Base-by-base conservation (phyloP, 176 grass and related monocot species). In the Oryza meyeriana region DNA sequence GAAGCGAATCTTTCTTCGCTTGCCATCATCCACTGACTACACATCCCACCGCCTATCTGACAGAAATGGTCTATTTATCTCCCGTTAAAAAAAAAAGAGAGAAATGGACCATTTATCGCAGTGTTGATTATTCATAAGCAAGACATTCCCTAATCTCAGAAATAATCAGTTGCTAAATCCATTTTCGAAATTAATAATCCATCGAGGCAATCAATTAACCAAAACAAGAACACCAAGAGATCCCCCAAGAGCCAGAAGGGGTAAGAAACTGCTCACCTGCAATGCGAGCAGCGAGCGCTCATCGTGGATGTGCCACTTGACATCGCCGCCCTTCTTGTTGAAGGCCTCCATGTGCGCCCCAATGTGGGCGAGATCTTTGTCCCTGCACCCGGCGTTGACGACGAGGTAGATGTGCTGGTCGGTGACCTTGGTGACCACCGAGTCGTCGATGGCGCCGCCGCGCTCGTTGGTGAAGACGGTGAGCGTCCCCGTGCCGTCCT, bases 321-420 rank as follows among this genome's bases (percentile, higher is more conserved):
- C 96, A 1, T 87, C 87, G 0, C 91, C 93, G 0, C 96, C 96
- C 81, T 95, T 99, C 68, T 81, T 87, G 44, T 92, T 91, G 40
- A 95, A 99, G 0, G 87, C 87, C 72, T 95, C 89, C 96, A 99
- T 77, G 85, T 99, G 96, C 22, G 10, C 93, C 36, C 69, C 95
- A 41, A 98, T 98, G 79, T 98, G 95, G 0, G 95, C 90, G 22
- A 98, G 82, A 52, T 98, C 95, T 82, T 98, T 98, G 61, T 98
- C 92, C 87, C 95, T 83, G 86, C 95, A 98, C 0, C 95, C 95
- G 5, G 95, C 95, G 83, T 98, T 98, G 72, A 98, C 95, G 30
- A 98, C 95, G 61, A 98, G 79, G 79, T 98, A 98, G 74, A 98
- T 77, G 82, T 98, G 95, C 26, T 88, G 72, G 22, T 98, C 95